Percentiles rank a stretch among this genome's conserved stretches.
Evolutionary conservation across 2,329 filamentous ascomycete species (phyloP).

Genomic region (Ilyonectria sp.): DNA sequence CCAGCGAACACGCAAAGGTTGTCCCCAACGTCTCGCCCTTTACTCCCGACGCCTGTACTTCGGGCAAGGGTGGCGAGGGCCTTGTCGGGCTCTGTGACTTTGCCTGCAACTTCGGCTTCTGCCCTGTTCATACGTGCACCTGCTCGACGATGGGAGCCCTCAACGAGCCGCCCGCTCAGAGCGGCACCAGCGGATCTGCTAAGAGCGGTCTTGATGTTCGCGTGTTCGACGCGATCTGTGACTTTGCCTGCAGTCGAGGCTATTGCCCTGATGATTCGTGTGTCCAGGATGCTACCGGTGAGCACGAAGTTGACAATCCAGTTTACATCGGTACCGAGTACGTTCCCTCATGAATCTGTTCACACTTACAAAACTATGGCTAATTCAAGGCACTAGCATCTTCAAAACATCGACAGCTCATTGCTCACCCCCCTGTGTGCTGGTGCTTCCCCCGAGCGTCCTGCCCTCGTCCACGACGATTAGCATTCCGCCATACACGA

Average conservation of each 20-base stretch:
- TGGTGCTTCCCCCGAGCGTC: slow-evolving; percentile 13
- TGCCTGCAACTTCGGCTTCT: slow-evolving; percentile 17
- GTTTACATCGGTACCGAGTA: no score
- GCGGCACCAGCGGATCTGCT: slow-evolving; percentile 5
- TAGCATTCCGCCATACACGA: not conserved
- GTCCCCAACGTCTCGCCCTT: slow-evolving; percentile 14
- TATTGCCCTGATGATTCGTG: slow-evolving; percentile 15
- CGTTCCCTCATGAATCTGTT: no score
- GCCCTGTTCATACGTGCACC: slow-evolving; percentile 10
- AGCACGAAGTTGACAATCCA: slow-evolving; percentile 1
- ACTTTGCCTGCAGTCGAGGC: slow-evolving; percentile 14
- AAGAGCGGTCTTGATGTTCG: slow-evolving; percentile 9
- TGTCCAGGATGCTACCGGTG: slow-evolving; percentile 11
- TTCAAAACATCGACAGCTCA: not conserved
- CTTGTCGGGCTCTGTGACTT: slow-evolving; percentile 8
- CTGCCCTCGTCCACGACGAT: slow-evolving; percentile 15
- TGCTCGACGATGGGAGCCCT: slow-evolving; percentile 10
- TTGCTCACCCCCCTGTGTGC: slow-evolving; percentile 11
- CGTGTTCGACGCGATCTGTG: slow-evolving; percentile 18
- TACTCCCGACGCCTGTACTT: slow-evolving; percentile 13
- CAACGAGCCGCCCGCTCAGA: not conserved
- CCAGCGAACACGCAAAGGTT: slow-evolving; percentile 6
- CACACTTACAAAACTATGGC: no score
- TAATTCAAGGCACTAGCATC: no score
- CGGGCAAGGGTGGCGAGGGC: slow-evolving; percentile 10